Percentiles rank a stretch among this genome's conserved stretches.
Conservation (phyloP, 345 rosid genomes). For the Syzygium grande region DNA sequence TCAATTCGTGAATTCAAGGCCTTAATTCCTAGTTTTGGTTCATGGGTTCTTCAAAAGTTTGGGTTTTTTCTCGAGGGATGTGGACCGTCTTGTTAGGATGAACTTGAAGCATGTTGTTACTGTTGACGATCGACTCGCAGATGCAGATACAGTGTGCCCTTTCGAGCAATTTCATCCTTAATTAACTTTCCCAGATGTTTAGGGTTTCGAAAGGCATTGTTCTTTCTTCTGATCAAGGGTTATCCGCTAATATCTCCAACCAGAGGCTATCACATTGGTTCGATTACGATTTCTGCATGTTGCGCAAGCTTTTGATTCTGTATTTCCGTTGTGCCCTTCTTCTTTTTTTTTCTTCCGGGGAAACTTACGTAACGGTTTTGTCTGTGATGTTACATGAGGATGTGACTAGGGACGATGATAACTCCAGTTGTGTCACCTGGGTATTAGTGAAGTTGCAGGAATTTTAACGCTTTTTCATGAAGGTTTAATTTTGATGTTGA, state of each 20-base stretch:
- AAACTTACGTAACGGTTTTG: neutral
- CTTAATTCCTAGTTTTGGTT: neutral
- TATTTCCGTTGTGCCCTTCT: neutral
- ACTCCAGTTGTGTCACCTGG: neutral
- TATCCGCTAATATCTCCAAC: neutral
- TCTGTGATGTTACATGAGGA: neutral
- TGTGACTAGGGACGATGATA: neutral
- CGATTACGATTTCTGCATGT: neutral
- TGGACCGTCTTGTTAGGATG: constrained; percentile 3
- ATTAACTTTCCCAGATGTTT: neutral
- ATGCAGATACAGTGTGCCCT: neutral
- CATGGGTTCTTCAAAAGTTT: constrained; percentile 1
- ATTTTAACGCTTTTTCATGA: neutral
- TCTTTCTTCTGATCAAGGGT: neutral
- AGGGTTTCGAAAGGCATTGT: neutral
- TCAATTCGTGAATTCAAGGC: neutral
- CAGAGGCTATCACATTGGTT: neutral
- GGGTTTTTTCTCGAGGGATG: constrained; percentile 1
- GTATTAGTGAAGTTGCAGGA: neutral
- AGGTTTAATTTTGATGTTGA: neutral
- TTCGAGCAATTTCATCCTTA: neutral
- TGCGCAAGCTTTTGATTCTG: neutral
- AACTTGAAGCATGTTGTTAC: neutral
- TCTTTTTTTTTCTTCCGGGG: neutral
- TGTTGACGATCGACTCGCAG: constrained; percentile 1